Evolutionary conservation across 805 yeast genomes (phyloP), one percentile per base, ranked within the genome.

Genomic region (Tetrapisispora taiwanensis): DNA sequence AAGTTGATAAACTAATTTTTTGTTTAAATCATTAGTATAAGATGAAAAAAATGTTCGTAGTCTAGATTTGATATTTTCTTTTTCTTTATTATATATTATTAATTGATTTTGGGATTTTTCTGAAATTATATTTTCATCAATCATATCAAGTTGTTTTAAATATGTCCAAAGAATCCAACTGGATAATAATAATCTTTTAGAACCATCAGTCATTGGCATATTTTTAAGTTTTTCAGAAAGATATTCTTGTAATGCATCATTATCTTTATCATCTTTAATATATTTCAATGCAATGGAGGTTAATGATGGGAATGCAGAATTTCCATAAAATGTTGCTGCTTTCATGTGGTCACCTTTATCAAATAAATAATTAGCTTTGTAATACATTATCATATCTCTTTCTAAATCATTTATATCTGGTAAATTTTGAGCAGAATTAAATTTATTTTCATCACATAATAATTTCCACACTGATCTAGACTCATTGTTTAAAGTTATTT

Each of bases 391-490:
- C 8, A 66, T 56, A 52, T 80, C 80, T 41, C 56, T 65, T 45
- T 73, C 72, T 27, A 63, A 52, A 3, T 72, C 49, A 7, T 58
- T 51, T 15, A 66, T 48, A 30, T 47, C 52, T 10, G 65, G 58
- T 14, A 77, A 58, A 1, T 58, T 50, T 39, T 85, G 65, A 0
- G 96, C 95, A 37, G 76, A 77, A 15, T 81, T 84, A 60, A 71
- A 90, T 45, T 74, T 63, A 7, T 68, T 60, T 41, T 67, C 68
- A 3, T 70, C 71, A n/a, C 79, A 57, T 53, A 80, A 60, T 0
- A 75, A 67, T 43, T 73, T 74, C 95, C 97, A 86, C 3, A 89
- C 79, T 22, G 83, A 83, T 4, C 73, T 67, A 4, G 79, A 69
- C 59, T 90, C 97, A 54, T 82, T 74, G 30, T 72, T 72, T 12